Percentiles rank a stretch among this genome's conserved stretches.
phyloP scores from a whole-genome alignment of 2,329 filamentous ascomycete species.

The Tympanopsis confertula region DNA sequence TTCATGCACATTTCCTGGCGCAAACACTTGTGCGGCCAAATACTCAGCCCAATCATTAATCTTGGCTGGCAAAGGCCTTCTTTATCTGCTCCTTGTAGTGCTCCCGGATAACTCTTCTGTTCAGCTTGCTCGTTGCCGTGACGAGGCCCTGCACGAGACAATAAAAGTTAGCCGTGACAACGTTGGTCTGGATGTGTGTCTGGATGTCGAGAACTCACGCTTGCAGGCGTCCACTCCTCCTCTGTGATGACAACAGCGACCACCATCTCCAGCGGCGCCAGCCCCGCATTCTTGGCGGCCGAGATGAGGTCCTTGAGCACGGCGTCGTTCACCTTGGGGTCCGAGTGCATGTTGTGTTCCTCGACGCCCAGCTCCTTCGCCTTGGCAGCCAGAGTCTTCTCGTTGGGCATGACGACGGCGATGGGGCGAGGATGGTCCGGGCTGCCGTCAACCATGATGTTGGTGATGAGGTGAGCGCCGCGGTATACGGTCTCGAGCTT shows the following conservation, averaged over 20 bases:
- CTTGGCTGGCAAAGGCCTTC: too few species aligned
- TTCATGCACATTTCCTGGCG: too few species aligned
- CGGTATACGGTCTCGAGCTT: slow-evolving; percentile 90
- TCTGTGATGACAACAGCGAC: slow-evolving; percentile 67
- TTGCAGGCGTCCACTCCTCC: slow-evolving; percentile 79
- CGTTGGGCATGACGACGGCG: slow-evolving; percentile 64
- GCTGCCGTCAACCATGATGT: slow-evolving; percentile 80
- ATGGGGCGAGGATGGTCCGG: slow-evolving; percentile 65
- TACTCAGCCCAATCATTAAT: too few species aligned
- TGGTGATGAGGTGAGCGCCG: slow-evolving; percentile 64
- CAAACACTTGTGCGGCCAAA: too few species aligned
- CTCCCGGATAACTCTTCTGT: slow-evolving; percentile 37
- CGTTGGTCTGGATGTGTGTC: not conserved
- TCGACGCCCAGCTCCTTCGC: slow-evolving; percentile 50
- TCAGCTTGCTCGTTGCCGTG: slow-evolving; percentile 50
- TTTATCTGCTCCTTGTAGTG: slow-evolving; percentile 38
- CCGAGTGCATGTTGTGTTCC: slow-evolving; percentile 55
- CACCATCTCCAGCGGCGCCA: slow-evolving; percentile 63
- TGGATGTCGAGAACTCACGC: slow-evolving; percentile 42
- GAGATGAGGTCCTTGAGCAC: slow-evolving; percentile 59
- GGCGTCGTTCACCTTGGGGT: slow-evolving; percentile 49
- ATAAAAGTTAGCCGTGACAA: not conserved
- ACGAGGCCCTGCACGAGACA: slow-evolving; percentile 37
- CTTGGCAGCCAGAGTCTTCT: slow-evolving; percentile 48
- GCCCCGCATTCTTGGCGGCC: slow-evolving; percentile 52